Percentiles rank a stretch among this genome's conserved stretches.
phyloP scores from a whole-genome alignment of 1,139 yeast genomes.

The Sugiyamaella japonica region DNA sequence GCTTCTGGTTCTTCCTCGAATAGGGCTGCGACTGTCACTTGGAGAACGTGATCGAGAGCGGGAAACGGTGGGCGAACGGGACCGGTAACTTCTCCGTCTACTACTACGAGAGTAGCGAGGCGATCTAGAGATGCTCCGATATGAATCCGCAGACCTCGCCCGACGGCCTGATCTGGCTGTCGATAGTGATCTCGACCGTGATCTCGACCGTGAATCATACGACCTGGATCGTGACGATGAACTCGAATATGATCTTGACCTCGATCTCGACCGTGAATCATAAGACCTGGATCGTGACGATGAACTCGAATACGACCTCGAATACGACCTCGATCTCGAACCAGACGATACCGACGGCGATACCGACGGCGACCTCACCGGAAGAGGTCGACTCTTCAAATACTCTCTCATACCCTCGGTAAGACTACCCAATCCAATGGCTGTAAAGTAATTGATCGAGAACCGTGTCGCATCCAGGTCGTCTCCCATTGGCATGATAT shows the following conservation, averaged over 20 bases:
- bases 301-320: slow-evolving; percentile 28
- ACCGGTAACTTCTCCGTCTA: slow-evolving; percentile 2
- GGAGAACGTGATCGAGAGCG: neutral
- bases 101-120: neutral
- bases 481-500: slow-evolving; percentile 47
- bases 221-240: slow-evolving; percentile 23
- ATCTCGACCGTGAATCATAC: slow-evolving; percentile 25
- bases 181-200: slow-evolving; percentile 2
- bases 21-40: neutral
- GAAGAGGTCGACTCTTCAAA: slow-evolving; percentile 45
- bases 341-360: slow-evolving; percentile 13
- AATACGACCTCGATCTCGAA: slow-evolving; percentile 16
- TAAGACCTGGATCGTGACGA: slow-evolving; percentile 22
- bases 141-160: neutral
- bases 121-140: slow-evolving; percentile 2
- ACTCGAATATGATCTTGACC: slow-evolving; percentile 25
- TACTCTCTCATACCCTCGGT: slow-evolving; percentile 79
- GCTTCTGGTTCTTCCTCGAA: neutral
- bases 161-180: neutral
- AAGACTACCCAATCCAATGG: slow-evolving; percentile 81
- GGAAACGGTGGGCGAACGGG: neutral
- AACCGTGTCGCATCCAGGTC: slow-evolving; percentile 64
- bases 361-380: neutral
- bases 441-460: slow-evolving; percentile 88
- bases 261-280: slow-evolving; percentile 24